Percentiles rank a stretch among this genome's conserved stretches.
These are phyloP conservation scores for Kwoniella shandongensis DNA, from an alignment of 768 basidiomycete species.

Conservation along the genomic window DNA sequence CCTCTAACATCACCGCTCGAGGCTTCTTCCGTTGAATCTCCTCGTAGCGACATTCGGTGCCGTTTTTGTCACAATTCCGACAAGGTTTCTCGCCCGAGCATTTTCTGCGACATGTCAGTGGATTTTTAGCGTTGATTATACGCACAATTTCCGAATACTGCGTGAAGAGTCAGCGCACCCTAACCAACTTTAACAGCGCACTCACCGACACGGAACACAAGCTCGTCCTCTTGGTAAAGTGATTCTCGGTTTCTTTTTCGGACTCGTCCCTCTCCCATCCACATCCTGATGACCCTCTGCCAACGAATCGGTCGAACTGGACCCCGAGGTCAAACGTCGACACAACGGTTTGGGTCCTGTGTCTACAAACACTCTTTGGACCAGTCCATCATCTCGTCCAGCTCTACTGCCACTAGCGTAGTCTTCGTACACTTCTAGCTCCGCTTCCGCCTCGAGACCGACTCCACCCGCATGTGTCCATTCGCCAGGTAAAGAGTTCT, in stretches of 20 bases:
- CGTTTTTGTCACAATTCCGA: conserved; percentile 32
- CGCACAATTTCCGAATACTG: conserved; percentile 45
- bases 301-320: conserved; percentile 18
- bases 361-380: not conserved
- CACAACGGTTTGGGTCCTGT: not conserved
- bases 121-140: conserved; percentile 4
- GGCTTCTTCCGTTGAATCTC: conserved; percentile 37
- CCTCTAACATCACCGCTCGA: conserved; percentile 34
- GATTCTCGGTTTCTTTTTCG: conserved; percentile 36
- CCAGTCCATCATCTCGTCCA: not conserved
- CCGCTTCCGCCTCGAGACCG: not conserved
- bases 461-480: not conserved
- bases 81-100: conserved; percentile 44
- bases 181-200: no score
- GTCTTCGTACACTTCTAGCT: not conserved
- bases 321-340: conserved; percentile 1
- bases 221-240: conserved; percentile 38
- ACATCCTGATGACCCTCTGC: conserved; percentile 7
- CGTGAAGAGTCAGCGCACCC: not conserved
- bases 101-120: conserved; percentile 23
- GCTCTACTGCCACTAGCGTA: no score
- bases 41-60: conserved; percentile 38
- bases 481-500: not conserved
- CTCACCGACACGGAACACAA: conserved; percentile 39
- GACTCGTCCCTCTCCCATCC: not conserved